Evolutionary conservation across 345 rosid genomes (phyloP).

Genomic region (Linum lewisii): DNA sequence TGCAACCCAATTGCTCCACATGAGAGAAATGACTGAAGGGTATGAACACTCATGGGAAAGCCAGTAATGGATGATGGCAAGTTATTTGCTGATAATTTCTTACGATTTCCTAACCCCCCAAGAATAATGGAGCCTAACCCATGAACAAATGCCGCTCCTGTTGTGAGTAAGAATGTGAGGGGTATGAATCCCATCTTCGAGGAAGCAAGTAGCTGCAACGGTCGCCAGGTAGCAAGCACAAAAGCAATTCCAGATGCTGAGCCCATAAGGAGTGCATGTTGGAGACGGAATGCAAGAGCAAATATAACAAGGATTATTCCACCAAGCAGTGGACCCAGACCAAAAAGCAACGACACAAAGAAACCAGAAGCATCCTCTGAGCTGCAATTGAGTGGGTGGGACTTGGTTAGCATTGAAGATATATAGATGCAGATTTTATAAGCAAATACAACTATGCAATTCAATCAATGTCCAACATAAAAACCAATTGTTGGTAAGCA

Average conservation of each 20-base stretch:
- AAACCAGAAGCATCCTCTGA: slow-evolving; percentile 96
- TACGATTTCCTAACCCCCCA: slow-evolving; percentile 42
- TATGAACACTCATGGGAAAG: slow-evolving; percentile 60
- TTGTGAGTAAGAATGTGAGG: slow-evolving; percentile 36
- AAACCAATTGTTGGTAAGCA: neutral
- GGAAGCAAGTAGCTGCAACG: slow-evolving; percentile 61
- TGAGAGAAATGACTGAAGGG: slow-evolving; percentile 80
- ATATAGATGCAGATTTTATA: too few relatives aligned
- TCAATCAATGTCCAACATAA: too few relatives aligned
- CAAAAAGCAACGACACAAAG: slow-evolving; percentile 91
- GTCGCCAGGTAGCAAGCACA: slow-evolving; percentile 87
- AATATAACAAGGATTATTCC: slow-evolving; percentile 67
- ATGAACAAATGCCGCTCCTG: slow-evolving; percentile 61
- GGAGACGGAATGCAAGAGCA: slow-evolving; percentile 65
- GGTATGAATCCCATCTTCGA: slow-evolving; percentile 75
- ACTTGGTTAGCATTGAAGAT: too few relatives aligned
- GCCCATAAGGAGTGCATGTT: slow-evolving; percentile 93
- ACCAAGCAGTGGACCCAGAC: slow-evolving; percentile 91
- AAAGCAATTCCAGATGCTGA: slow-evolving; percentile 91
- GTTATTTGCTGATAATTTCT: slow-evolving; percentile 41
- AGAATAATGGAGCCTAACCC: slow-evolving; percentile 41
- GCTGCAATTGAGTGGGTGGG: slow-evolving; percentile 38
- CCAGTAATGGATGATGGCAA: slow-evolving; percentile 38
- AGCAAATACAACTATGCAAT: too few relatives aligned
- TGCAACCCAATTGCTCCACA: slow-evolving; percentile 86